Evolutionary conservation across 305 asterid species (phyloP).

Genomic region (Solanum hybrid): DNA sequence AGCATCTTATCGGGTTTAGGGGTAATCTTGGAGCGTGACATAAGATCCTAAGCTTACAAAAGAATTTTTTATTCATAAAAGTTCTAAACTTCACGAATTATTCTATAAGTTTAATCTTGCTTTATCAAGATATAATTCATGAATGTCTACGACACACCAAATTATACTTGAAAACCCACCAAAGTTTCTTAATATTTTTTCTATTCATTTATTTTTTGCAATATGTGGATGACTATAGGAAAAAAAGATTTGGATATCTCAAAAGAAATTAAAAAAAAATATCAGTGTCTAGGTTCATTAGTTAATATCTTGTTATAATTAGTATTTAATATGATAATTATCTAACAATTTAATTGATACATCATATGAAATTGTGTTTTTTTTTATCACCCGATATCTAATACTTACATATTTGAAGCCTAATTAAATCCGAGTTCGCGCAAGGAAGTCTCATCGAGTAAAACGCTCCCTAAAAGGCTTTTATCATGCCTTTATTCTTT

Average conservation of each 20-base stretch:
- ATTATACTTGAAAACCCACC: not conserved
- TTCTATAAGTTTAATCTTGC: not conserved
- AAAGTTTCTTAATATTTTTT: not conserved
- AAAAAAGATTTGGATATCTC: constrained; percentile 16
- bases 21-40: too few species aligned
- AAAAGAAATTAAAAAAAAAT: too few species aligned
- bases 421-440: fast-evolving
- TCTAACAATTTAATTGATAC: not conserved
- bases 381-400: not conserved
- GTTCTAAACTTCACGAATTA: too few species aligned
- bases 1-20: too few species aligned
- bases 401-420: not conserved
- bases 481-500: not conserved
- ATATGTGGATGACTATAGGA: constrained; percentile 14
- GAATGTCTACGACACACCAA: not conserved
- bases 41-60: not conserved
- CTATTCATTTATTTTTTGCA: not conserved
- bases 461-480: not conserved
- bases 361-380: too few species aligned
- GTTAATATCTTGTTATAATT: too few species aligned
- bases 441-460: not conserved
- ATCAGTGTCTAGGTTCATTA: not conserved
- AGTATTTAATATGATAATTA: not conserved
- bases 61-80: not conserved
- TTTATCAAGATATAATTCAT: not conserved